Conservation (phyloP, 192 early-diverging fungal species). For the Backusella tarrabulga region DNA sequence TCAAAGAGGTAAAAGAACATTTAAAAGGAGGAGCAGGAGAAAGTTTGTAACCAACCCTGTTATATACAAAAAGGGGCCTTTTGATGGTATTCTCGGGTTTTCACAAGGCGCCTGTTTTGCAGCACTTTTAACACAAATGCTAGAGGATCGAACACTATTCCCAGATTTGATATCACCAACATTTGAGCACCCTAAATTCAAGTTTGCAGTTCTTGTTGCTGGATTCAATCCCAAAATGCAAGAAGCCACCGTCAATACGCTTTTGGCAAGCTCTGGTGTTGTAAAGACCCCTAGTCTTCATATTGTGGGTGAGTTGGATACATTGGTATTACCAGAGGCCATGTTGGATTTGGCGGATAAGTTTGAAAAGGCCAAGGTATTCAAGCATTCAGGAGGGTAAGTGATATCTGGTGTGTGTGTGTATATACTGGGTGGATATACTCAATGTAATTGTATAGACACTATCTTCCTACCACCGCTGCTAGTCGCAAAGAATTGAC, state of each 20-base stretch:
- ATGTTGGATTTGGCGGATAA: constrained; percentile 7
- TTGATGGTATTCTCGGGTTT: constrained; percentile 53
- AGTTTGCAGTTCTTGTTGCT: constrained; percentile 44
- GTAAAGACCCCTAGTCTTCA: constrained; percentile 31
- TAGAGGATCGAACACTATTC: constrained; percentile 24
- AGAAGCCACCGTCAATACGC: background rate
- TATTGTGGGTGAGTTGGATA: constrained; percentile 32
- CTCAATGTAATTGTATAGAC: background rate
- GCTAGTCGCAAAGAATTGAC: constrained; percentile 5
- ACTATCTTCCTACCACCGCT: constrained; percentile 7
- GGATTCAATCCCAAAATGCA: constrained; percentile 26
- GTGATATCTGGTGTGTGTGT: background rate
- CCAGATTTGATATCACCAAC: constrained; percentile 30
- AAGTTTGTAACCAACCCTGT: background rate
- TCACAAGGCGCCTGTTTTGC: constrained; percentile 51
- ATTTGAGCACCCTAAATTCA: constrained; percentile 37
- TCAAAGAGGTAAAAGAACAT: constrained; percentile 34
- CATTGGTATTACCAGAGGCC: constrained; percentile 22
- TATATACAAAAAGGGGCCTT: constrained; percentile 38
- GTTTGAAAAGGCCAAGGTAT: constrained; percentile 18
- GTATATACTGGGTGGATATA: too few relatives aligned
- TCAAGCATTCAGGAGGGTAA: constrained; percentile 32
- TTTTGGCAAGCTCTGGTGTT: background rate
- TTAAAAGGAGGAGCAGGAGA: background rate
- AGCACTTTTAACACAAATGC: constrained; percentile 32